A percentile compares a stretch with the other conserved stretches of the same genome.
These are phyloP conservation scores for Tardiomyces depauwii DNA, from an alignment of 1,139 yeast genomes.

Conservation along the genomic window DNA sequence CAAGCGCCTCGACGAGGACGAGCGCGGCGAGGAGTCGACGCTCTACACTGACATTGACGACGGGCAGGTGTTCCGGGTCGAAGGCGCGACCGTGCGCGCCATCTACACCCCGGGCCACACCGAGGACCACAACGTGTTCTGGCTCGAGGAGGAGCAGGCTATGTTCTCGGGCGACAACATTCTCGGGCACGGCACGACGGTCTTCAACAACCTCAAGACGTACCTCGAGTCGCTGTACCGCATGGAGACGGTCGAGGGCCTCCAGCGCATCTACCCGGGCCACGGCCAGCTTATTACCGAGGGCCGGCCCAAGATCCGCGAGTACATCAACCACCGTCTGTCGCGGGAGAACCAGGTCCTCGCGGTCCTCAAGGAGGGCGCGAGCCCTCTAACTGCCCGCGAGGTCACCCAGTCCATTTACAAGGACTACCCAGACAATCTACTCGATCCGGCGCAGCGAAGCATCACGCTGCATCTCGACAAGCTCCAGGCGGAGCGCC, in stretches of 20 bases:
- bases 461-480: conserved; percentile 24
- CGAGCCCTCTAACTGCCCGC: conserved; percentile 8
- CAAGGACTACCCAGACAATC: conserved; percentile 17
- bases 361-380: conserved; percentile 9
- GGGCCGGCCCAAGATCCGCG: conserved; percentile 21
- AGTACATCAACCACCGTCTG: conserved; percentile 26
- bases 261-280: conserved; percentile 25
- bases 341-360: conserved; percentile 25
- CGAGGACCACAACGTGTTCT: conserved; percentile 26
- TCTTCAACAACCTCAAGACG: conserved; percentile 22
- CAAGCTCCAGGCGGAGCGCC: conserved; percentile 20
- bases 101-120: conserved; percentile 31
- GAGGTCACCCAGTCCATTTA: conserved; percentile 23
- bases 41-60: conserved; percentile 13
- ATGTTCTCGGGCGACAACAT: conserved; percentile 30
- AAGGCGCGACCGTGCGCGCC: conserved; percentile 24
- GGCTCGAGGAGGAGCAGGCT: conserved; percentile 25
- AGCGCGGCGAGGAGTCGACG: conserved; percentile 3
- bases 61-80: conserved; percentile 17
- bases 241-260: conserved; percentile 17
- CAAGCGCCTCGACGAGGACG: conserved; percentile 8
- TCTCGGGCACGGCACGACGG: conserved; percentile 29
- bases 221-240: conserved; percentile 23
- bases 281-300: conserved; percentile 27
- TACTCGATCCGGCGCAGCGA: conserved; percentile 20